These are phyloP conservation scores for Circinella umbellata DNA, from an alignment of 371 early-diverging fungal genomes.

Conservation along the genomic window DNA sequence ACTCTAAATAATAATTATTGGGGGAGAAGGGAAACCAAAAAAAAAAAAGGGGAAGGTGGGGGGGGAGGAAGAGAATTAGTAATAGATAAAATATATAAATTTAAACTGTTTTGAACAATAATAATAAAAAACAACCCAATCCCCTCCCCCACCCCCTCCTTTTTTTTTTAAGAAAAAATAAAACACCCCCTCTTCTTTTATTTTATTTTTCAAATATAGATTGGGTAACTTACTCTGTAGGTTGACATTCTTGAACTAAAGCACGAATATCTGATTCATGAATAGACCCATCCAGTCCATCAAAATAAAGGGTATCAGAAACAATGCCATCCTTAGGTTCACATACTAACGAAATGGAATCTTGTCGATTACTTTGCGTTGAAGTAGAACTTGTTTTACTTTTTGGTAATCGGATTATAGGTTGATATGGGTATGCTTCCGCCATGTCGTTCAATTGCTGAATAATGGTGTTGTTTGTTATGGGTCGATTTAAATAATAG, in stretches of 20 bases:
- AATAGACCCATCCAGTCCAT: conserved; percentile 33
- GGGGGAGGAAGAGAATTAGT: too few relatives aligned
- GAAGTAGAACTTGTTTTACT: conserved; percentile 39
- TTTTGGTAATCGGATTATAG: conserved; percentile 45
- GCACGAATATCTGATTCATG: conserved; percentile 43
- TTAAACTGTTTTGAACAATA: too few relatives aligned
- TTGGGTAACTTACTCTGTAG: conserved; percentile 39
- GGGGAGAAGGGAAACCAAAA: background rate
- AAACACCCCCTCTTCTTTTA: background rate
- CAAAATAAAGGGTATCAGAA: conserved; percentile 45
- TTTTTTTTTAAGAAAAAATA: background rate
- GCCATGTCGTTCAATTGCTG: conserved; percentile 24
- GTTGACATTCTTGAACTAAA: conserved; percentile 47
- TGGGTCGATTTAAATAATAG: too few relatives aligned
- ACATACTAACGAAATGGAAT: conserved; percentile 13
- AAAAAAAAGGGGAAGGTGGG: background rate
- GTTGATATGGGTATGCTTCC: conserved; percentile 34
- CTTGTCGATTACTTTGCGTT: conserved; percentile 16
- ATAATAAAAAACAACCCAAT: too few relatives aligned
- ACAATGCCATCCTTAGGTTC: conserved; percentile 39
- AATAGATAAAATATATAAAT: too few relatives aligned
- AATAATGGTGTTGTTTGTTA: background rate
- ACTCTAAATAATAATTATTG: conserved; percentile 1
- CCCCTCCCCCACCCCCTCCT: too few relatives aligned
- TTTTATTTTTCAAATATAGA: background rate